Conservation (phyloP, 2,329 filamentous ascomycete species). For the Ilyonectria robusta region DNA sequence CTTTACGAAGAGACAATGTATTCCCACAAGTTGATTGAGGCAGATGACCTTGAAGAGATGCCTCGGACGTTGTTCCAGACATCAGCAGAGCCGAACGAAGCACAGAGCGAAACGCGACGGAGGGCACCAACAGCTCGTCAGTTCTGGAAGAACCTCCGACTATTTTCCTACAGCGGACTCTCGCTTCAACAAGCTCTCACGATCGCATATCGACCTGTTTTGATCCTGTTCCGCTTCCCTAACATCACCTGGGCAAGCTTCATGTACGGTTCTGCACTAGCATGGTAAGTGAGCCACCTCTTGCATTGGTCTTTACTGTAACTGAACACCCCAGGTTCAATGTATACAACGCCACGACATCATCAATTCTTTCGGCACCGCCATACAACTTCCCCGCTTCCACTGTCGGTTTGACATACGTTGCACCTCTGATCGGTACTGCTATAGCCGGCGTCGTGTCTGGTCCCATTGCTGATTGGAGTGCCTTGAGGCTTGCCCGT, state of each 20-base stretch:
- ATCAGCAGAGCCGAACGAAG: too few species aligned
- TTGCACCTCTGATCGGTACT: conserved; percentile 49
- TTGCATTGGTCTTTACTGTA: too few species aligned
- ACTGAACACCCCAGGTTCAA: conserved; percentile 28
- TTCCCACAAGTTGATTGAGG: conserved; percentile 54
- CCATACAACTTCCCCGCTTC: conserved; percentile 54
- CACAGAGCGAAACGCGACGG: too few species aligned
- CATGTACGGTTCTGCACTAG: conserved; percentile 52
- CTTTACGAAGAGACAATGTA: conserved; percentile 75
- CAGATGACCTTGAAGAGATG: conserved; percentile 8
- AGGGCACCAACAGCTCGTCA: conserved; percentile 14
- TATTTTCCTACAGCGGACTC: too few species aligned
- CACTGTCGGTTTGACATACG: conserved; percentile 51
- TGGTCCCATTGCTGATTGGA: conserved; percentile 51
- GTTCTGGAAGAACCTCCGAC: too few species aligned
- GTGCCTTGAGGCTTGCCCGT: conserved; percentile 51
- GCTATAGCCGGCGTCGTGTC: conserved; percentile 39
- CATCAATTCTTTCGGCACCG: conserved; percentile 48
- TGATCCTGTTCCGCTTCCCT: too few species aligned
- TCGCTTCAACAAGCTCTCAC: too few species aligned
- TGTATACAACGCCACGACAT: conserved; percentile 53
- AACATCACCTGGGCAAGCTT: conserved; percentile 40
- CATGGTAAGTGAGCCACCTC: conserved; percentile 46
- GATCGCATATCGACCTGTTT: too few species aligned
- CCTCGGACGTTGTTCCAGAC: too few species aligned